phyloP scores from a whole-genome alignment of 2,329 filamentous ascomycete genomes.

The Calonectria leucothoes region DNA sequence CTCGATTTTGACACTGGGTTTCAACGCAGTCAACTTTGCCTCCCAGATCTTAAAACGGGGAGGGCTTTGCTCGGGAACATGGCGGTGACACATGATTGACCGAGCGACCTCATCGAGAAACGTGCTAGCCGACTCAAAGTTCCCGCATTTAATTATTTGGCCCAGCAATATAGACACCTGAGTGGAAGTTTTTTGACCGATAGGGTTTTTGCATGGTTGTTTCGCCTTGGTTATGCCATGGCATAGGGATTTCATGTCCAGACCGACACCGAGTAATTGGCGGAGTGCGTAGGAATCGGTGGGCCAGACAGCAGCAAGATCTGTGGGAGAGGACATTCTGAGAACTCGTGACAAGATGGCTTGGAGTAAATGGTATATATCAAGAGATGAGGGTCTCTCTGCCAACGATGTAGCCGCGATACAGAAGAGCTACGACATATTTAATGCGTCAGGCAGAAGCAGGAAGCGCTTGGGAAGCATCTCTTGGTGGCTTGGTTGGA shows the following conservation, averaged over 20 bases:
- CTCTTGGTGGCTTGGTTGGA: constrained; percentile 13
- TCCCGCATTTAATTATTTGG: constrained; percentile 19
- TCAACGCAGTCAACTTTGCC: constrained; percentile 12
- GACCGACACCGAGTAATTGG: constrained; percentile 15
- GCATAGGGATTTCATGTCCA: constrained; percentile 9
- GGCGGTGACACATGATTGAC: constrained; percentile 30
- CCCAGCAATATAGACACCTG: constrained; percentile 19
- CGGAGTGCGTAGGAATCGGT: constrained; percentile 3
- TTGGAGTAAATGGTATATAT: neutral
- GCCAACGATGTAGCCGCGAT: constrained; percentile 20
- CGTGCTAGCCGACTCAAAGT: constrained; percentile 24
- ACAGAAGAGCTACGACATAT: constrained; percentile 19
- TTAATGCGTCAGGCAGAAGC: constrained; percentile 17
- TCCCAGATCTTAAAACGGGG: constrained; percentile 25
- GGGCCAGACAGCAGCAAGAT: constrained; percentile 8
- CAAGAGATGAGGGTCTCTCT: constrained; percentile 26
- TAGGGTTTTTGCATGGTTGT: neutral
- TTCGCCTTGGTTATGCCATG: constrained; percentile 16
- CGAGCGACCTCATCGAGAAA: constrained; percentile 26
- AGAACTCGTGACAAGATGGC: neutral
- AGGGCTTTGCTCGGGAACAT: constrained; percentile 3
- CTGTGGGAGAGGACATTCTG: constrained; percentile 7
- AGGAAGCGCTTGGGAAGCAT: constrained; percentile 24
- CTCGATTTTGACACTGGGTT: constrained; percentile 24
- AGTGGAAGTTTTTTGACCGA: constrained; percentile 15